These are phyloP conservation scores for Clarireedia hainanense DNA, from an alignment of 2,329 filamentous ascomycete genomes.

Conservation along the genomic window DNA sequence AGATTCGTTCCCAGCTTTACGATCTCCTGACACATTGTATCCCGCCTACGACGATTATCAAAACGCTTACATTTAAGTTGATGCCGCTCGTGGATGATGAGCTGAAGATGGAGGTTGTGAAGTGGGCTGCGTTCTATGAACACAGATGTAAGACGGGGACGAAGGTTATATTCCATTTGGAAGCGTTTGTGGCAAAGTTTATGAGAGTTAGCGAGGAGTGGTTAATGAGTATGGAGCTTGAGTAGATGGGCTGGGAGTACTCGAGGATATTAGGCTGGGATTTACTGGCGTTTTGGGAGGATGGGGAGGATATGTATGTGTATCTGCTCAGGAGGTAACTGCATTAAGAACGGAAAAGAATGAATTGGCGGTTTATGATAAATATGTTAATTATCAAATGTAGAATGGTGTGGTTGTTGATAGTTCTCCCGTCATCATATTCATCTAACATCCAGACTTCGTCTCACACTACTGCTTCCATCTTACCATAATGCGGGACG, in stretches of 20 bases:
- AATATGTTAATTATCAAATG: no score
- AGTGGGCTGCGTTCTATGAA: constrained; percentile 96
- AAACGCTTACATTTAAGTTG: constrained; percentile 90
- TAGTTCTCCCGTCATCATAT: no score
- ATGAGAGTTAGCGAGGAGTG: constrained; percentile 95
- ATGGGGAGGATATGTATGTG: background rate
- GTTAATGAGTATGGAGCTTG: constrained; percentile 76
- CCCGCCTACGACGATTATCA: constrained; percentile 86
- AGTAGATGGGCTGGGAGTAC: background rate
- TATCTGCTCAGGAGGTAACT: no score
- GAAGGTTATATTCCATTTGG: constrained; percentile 96
- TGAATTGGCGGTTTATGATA: background rate
- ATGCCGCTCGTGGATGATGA: constrained; percentile 80
- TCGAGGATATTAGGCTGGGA: background rate
- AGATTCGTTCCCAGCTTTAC: constrained; percentile 90
- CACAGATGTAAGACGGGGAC: constrained; percentile 85
- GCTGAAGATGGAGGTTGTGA: constrained; percentile 85
- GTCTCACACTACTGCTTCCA: no score
- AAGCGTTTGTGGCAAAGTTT: constrained; percentile 97
- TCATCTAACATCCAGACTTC: no score
- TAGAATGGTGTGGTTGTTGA: no score
- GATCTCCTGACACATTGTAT: constrained; percentile 97
- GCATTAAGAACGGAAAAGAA: background rate
- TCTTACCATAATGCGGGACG: no score
- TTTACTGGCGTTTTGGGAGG: no score